Conservation (phyloP, 2,329 filamentous ascomycete genomes). For the Sclerotinia subarctica region DNA sequence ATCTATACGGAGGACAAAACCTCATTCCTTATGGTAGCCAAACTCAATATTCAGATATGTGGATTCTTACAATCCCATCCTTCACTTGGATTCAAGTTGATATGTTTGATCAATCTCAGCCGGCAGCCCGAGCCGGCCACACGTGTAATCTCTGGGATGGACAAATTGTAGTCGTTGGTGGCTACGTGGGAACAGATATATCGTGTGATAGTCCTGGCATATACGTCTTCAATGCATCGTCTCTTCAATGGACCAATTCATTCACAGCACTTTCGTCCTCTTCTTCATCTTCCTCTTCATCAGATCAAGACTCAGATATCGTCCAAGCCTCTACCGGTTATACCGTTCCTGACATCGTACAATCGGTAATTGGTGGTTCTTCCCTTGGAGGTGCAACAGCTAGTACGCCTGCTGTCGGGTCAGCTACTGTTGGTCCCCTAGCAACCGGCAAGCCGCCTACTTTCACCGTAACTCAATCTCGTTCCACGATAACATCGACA, state of each 20-base stretch:
- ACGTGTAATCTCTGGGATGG: conserved; percentile 66
- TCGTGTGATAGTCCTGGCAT: conserved; percentile 66
- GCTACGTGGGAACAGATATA: conserved; percentile 60
- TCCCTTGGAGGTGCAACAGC: conserved; percentile 62
- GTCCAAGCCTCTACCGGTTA: conserved; percentile 62
- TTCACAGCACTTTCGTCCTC: conserved; percentile 57
- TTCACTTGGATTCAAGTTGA: conserved; percentile 72
- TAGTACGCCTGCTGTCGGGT: conserved; percentile 59
- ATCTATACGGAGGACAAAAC: conserved; percentile 76
- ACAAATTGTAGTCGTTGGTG: conserved; percentile 68
- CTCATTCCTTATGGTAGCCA: conserved; percentile 58
- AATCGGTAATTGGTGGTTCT: conserved; percentile 60
- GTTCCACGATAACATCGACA: conserved; percentile 54
- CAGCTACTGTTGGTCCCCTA: conserved; percentile 65
- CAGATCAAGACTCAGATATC: conserved; percentile 40
- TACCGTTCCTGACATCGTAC: conserved; percentile 59
- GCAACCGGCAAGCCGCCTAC: conserved; percentile 67
- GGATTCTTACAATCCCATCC: conserved; percentile 68
- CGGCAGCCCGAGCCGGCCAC: conserved; percentile 63
- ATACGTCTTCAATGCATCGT: conserved; percentile 70
- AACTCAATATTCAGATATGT: conserved; percentile 66
- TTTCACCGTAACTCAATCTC: conserved; percentile 59
- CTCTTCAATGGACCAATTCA: conserved; percentile 58
- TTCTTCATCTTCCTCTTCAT: conserved; percentile 37
- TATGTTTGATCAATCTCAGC: conserved; percentile 50